phyloP scores from a whole-genome alignment of 176 grass and related monocot genomes.

The Juncus inflexus region DNA sequence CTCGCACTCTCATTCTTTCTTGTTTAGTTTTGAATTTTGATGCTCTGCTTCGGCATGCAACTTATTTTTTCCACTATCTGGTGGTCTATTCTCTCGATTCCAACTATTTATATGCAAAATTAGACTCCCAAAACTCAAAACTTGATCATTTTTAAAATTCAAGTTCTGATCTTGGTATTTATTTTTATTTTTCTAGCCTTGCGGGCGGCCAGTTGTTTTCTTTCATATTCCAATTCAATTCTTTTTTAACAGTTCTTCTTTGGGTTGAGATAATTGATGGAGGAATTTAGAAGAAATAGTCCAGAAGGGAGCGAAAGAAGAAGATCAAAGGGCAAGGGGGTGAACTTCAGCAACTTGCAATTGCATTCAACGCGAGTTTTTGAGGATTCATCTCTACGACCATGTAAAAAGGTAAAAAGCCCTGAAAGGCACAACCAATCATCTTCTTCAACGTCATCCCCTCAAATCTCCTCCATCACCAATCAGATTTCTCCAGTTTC shows the following conservation, averaged over 20 bases:
- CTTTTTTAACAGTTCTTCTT: not conserved
- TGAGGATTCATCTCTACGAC: constrained; percentile 44
- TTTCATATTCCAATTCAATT: not conserved
- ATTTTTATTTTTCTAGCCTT: not conserved
- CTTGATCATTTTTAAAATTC: constrained; percentile 22
- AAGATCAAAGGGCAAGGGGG: constrained; percentile 47
- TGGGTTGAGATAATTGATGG: constrained; percentile 23
- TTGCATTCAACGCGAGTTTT: constrained; percentile 46
- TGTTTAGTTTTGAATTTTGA: not conserved
- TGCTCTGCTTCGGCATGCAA: constrained; percentile 14
- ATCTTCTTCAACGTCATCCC: constrained; percentile 32
- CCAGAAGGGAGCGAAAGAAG: constrained; percentile 32
- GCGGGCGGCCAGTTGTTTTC: constrained; percentile 43
- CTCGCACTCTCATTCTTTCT: constrained; percentile 15
- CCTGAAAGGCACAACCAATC: constrained; percentile 41
- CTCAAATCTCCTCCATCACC: constrained; percentile 46
- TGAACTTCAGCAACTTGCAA: constrained; percentile 2
- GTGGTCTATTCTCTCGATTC: constrained; percentile 8
- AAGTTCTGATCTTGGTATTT: constrained; percentile 1
- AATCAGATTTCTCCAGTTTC: constrained; percentile 35
- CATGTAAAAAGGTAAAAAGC: constrained; percentile 61
- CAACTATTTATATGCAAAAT: constrained; percentile 3
- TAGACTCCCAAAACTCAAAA: constrained; percentile 10
- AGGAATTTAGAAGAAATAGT: constrained; percentile 15
- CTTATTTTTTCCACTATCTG: constrained; percentile 6